These are phyloP conservation scores for Vachellia pachyceras DNA, from an alignment of 306 rosid species.

Conservation along the genomic window DNA sequence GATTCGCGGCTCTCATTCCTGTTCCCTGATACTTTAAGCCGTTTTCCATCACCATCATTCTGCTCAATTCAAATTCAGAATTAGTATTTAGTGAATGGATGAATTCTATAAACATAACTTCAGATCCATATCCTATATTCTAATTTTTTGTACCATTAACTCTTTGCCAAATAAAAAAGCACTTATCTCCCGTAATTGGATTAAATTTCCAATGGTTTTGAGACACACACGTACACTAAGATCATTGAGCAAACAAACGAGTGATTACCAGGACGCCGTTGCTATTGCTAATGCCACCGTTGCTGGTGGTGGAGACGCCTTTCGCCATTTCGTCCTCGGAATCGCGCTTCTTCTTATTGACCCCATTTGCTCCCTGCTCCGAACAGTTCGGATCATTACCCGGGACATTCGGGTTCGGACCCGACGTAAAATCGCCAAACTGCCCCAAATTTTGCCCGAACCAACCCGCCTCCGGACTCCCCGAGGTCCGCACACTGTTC, in stretches of 20 bases:
- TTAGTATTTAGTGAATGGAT: neutral
- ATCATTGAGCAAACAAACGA: conserved; percentile 1
- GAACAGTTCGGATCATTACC: conserved; percentile 46
- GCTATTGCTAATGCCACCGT: conserved; percentile 38
- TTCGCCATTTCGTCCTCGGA: conserved; percentile 64
- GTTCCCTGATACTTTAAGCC: conserved; percentile 55
- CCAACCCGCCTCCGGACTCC: conserved; percentile 53
- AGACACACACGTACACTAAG: neutral
- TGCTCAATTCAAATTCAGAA: conserved; percentile 42
- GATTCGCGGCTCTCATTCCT: conserved; percentile 54
- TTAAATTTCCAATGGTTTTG: neutral
- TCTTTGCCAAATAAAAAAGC: neutral
- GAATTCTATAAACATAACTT: neutral
- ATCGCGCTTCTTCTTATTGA: conserved; percentile 64
- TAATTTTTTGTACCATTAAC: conserved; percentile 10
- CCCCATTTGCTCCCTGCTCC: conserved; percentile 43
- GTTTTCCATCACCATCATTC: conserved; percentile 65
- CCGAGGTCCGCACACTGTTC: conserved; percentile 38
- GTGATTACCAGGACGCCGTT: conserved; percentile 54
- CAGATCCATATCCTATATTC: conserved; percentile 27
- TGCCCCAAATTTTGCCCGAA: conserved; percentile 57
- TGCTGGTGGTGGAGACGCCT: conserved; percentile 53
- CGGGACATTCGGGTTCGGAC: conserved; percentile 55
- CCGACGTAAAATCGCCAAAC: conserved; percentile 54
- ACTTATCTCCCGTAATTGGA: neutral